Base-by-base conservation (phyloP, 2,329 filamentous ascomycete species). In the Fusarium tricinctum region DNA sequence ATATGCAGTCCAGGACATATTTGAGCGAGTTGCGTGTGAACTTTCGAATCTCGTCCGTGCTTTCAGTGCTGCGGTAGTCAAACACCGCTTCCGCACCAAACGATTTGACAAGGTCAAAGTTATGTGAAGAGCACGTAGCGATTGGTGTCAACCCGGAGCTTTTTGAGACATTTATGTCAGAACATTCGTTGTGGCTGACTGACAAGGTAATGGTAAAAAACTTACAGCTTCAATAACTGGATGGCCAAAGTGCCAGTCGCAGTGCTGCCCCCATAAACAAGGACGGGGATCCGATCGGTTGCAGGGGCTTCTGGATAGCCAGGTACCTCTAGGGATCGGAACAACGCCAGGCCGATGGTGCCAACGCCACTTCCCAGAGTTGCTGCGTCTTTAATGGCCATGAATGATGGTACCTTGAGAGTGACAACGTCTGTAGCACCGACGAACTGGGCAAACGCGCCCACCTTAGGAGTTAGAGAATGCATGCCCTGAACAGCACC, bases 291-390 rank as follows among this genome's bases (percentile, higher is more conserved):
- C 0, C 22, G 26, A 23, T 64, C 46, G 0, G 20, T 12, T 2
- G 39, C 2, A 0, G 63, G 65, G 1, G 26, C 28, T 3, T 38
- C 13, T 0, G 62, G 62, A 0, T 55, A 14, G 8, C 50, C 50
- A 0, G 56, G 39, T 0, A 67, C 74, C 30, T 75, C 59, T 0
- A 85, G 77, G 9, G 73, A 73, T 58, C 83, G 79, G 73, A 85
- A 85, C 17, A 86, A 76, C 1, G 78, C 81, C 72, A 85, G 83
- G 23, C 78, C 82, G 3, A 50, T 53, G 0, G 83, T 85, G n/a
- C 74, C 76, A n/a, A 83, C 68, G 15, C 79, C 80, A 5, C 82
- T 76, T 4, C 80, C 81, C 1, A 84, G 63, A 5, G 80, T 81
- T 0, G 84, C 79, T 0, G 82, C 85, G 61, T 86, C 78, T 58